Evolutionary conservation across 2,329 filamentous ascomycete genomes (phyloP).

Genomic region (Tolypocladium sp.): DNA sequence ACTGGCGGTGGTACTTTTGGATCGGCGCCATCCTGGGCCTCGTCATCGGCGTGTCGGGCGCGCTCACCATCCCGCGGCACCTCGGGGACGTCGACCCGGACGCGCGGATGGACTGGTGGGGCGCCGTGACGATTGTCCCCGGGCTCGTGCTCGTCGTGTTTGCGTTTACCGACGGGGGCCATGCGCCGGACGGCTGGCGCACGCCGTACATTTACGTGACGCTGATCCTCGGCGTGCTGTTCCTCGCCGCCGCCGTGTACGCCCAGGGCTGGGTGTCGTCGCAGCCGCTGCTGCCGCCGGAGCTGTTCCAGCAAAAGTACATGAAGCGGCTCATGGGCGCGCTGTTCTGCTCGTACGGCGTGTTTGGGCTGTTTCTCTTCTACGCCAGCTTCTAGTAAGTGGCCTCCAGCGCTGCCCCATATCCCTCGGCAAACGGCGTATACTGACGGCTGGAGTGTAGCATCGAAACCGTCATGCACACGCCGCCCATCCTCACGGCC

Average conservation of each 20-base stretch:
- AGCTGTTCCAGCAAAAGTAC: conserved; percentile 59
- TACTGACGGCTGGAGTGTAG: conserved; percentile 20
- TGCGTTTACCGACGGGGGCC: conserved; percentile 63
- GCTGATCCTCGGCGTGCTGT: conserved; percentile 51
- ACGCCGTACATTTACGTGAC: conserved; percentile 63
- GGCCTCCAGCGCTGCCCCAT: too few relatives aligned
- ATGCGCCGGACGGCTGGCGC: conserved; percentile 60
- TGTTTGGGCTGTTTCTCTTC: conserved; percentile 58
- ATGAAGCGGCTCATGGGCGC: conserved; percentile 55
- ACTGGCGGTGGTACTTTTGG: conserved; percentile 65
- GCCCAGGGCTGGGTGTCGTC: conserved; percentile 62
- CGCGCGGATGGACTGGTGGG: conserved; percentile 59
- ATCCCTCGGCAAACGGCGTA: background rate
- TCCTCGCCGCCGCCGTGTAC: conserved; percentile 54
- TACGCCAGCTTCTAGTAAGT: conserved; percentile 60
- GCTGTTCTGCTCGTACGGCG: conserved; percentile 59
- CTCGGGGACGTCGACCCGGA: conserved; percentile 13
- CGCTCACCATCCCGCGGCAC: conserved; percentile 28
- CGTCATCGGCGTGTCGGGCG: conserved; percentile 34
- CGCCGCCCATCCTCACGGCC: conserved; percentile 52
- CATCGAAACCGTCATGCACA: conserved; percentile 50
- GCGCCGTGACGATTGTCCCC: conserved; percentile 48
- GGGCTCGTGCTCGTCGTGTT: conserved; percentile 65
- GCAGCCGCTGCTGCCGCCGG: conserved; percentile 59
- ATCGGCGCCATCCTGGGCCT: conserved; percentile 41